Evolutionary conservation across 345 rosid species (phyloP).

Genomic region (Salix purpurea): DNA sequence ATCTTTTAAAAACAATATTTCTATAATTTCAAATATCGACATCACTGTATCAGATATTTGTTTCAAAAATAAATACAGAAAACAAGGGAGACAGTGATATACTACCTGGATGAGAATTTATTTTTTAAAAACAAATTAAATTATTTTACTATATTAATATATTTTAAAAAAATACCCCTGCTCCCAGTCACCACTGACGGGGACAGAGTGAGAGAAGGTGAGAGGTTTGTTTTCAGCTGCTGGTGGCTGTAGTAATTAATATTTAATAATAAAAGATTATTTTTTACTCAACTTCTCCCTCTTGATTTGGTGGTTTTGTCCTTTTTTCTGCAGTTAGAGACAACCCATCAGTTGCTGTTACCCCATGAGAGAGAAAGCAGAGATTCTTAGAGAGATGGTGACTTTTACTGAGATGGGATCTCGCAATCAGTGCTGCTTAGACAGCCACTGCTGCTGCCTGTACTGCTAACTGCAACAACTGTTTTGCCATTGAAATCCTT

Average conservation of each 20-base stretch:
- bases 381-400: not conserved
- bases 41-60: no score
- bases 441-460: not conserved
- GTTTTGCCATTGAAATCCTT: not conserved
- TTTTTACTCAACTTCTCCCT: not conserved
- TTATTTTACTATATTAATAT: no score
- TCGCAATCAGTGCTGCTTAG: not conserved
- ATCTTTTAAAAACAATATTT: no score
- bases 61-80: no score
- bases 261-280: not conserved
- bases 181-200: no score
- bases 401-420: constrained; percentile 9
- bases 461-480: not conserved
- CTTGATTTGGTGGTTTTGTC: constrained; percentile 4
- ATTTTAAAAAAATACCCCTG: not conserved
- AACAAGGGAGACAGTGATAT: no score
- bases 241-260: not conserved
- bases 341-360: constrained; percentile 9
- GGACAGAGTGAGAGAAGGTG: not conserved
- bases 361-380: not conserved
- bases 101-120: no score
- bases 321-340: not conserved
- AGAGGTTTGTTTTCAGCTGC: not conserved
- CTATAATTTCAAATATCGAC: no score
- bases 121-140: no score